phyloP scores from a whole-genome alignment of 106 monocot species.

The Vanilla planifolia region DNA sequence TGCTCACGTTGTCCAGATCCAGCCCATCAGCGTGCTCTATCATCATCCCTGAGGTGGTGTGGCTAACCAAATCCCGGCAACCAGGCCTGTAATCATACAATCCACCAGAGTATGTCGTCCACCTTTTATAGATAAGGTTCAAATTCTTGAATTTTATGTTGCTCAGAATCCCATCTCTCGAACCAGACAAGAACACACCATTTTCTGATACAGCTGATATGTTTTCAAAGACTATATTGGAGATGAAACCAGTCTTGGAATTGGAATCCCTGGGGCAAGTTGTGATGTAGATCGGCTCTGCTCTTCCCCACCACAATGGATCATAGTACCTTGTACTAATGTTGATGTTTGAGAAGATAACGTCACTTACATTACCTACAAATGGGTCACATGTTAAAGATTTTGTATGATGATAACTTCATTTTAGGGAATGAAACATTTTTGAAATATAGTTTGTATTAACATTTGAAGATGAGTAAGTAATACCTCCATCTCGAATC shows the following conservation, averaged over 20 bases:
- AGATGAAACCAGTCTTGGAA: slow-evolving; percentile 62
- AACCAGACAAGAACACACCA: slow-evolving; percentile 86
- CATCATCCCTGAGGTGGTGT: slow-evolving; percentile 72
- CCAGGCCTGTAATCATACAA: slow-evolving; percentile 84
- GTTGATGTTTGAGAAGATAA: slow-evolving; percentile 89
- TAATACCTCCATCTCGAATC: slow-evolving; percentile 91
- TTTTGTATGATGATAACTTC: neutral
- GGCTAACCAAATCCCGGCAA: slow-evolving; percentile 65
- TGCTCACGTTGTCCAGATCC: slow-evolving; percentile 58
- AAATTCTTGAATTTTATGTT: slow-evolving; percentile 66
- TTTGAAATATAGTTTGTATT: too few species aligned
- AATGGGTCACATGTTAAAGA: too few species aligned
- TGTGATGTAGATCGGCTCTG: slow-evolving; percentile 90
- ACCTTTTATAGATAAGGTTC: slow-evolving; percentile 56
- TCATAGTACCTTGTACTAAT: slow-evolving; percentile 92
- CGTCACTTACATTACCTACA: slow-evolving; percentile 69
- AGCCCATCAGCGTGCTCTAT: slow-evolving; percentile 83
- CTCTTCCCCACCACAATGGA: slow-evolving; percentile 97
- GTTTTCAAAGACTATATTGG: slow-evolving; percentile 70
- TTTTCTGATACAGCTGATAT: slow-evolving; percentile 82
- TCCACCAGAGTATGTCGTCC: slow-evolving; percentile 58
- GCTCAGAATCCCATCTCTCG: slow-evolving; percentile 44
- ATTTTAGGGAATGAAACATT: too few species aligned
- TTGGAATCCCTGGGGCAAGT: slow-evolving; percentile 59
- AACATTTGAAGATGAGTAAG: too few species aligned